Conservation (phyloP, 202 grass and related monocot species). For the Tripidium arundinaceum region DNA sequence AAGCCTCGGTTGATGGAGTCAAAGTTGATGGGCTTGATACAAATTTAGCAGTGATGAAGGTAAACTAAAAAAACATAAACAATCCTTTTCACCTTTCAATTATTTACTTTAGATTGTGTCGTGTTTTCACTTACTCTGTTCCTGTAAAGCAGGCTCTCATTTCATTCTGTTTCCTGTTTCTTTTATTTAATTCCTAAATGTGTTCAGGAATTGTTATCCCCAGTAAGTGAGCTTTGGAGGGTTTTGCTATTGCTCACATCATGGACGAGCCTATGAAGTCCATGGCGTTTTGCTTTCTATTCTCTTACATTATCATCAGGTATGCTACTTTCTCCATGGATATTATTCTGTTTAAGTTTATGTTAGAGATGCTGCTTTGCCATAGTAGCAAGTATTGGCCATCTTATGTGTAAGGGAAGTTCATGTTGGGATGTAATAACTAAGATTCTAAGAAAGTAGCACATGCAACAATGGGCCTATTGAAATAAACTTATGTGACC, state of each 20-base stretch:
- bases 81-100: background rate
- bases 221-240: conserved; percentile 68
- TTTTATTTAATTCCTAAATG: conserved; percentile 15
- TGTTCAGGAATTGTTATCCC: conserved; percentile 72
- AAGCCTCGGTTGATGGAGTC: conserved; percentile 82
- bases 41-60: conserved; percentile 96
- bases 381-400: background rate
- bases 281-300: conserved; percentile 62
- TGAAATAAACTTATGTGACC: background rate
- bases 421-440: background rate
- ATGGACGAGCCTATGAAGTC: conserved; percentile 89
- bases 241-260: conserved; percentile 63
- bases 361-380: conserved; percentile 9
- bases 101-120: conserved; percentile 12
- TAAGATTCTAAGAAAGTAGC: background rate
- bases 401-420: conserved; percentile 1
- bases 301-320: conserved; percentile 77
- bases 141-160: conserved; percentile 13
- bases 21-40: conserved; percentile 95
- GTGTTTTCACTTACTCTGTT: background rate
- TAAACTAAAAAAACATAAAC: conserved; percentile 28
- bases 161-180: conserved; percentile 27
- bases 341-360: conserved; percentile 9
- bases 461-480: conserved; percentile 16
- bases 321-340: conserved; percentile 35